Evolutionary conservation across 2,329 filamentous ascomycete genomes (phyloP), one percentile per base, ranked within the genome.

Genomic region (Pseudocercospora fuligena): DNA sequence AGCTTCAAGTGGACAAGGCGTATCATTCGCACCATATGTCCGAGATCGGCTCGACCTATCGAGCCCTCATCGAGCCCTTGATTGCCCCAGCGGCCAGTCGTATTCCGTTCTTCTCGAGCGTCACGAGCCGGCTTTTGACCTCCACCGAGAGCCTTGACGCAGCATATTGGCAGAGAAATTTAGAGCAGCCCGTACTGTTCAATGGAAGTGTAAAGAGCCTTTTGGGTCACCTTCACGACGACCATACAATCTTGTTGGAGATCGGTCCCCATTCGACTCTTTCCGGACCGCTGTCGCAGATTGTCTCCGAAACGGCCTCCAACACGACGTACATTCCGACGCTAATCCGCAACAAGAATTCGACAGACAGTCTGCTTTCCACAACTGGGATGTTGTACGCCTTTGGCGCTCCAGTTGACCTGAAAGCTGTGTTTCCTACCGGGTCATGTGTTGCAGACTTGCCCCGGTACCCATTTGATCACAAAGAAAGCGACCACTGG

Each of bases 1-100:
- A 73, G 16, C 77, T 85, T 2, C 74, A 77, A 25, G 80, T 84
- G 4, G 78, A 81, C 31, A 77, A 72, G 11, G 82, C 82, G 0
- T 84, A 83, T 56, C 82, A 84, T 64, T 82, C 80, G 0, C 77
- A 78, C 53, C 82, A 83, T 43, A 72, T 75, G 65, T 4, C 21
- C 21, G 23, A 53, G 19, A 25, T 27, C 43, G 43, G 47, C 4
- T 6, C 19, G 11, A 21, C 19, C 5, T 23, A 19, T 23, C 47
- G 47, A n/a, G 47, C 47, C 12, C 40, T 19, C 40, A 14, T 46
- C 12, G 40, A 46, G 40, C 40, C n/a, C 40, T 14, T 46, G 40
- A n/a, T 19, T n/a, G 16, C 14, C 16, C 7, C 43, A 47, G 43
- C 43, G 43, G 43, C 11, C 43, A 47, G 12, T 14, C 11, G n/a